Base-by-base conservation (phyloP, 2,329 filamentous ascomycete genomes). In the Curvularia lunata region DNA sequence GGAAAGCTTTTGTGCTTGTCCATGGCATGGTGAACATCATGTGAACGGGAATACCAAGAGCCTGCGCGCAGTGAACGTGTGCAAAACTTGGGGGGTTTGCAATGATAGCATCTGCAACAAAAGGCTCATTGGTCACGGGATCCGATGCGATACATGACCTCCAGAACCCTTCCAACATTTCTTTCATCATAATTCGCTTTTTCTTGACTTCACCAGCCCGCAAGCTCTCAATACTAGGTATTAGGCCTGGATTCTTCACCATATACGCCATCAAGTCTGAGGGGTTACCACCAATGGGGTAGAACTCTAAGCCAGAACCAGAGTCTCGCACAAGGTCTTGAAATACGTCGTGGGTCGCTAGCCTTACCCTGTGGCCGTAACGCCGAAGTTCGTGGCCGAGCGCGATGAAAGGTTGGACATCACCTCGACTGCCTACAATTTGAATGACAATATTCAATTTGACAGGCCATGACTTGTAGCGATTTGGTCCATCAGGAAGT, bases 101-200 rank as follows among this genome's bases (percentile, higher is more conserved):
- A 65, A 92, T 91, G 64, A 92, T 91, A 89, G 62, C 65, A 75
- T 91, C 91, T 0, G 91, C 91, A 37, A 96, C 87, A 70, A 96
- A 96, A 1, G 90, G 90, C n/a, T 59, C 42, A 1, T 52, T 23
- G 5, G 37, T 53, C 18, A 76, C 65, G 8, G 76, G 70, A 2
- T 76, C 78, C 12, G 70, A 68, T 4, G 73, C 69, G 4, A 80
- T 54, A 23, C 74, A 77, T 8, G 67, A 66, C 4, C 56, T 54
- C 69, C 69, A 74, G 59, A 67, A 72, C 16, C 71, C 68, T 21
- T 69, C 23, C 16, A 75, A 37, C 47, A 70, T 67, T 40, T 75
- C 66, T 2, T 48, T 52, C 3, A 75, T 54, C 64, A 66, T 64
- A 2, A 34, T 23, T 18, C 71, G 42, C 68, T 73, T 41, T 70